phyloP scores from a whole-genome alignment of 1,284 basidiomycete genomes.

The Naganishia liquefaciens region DNA sequence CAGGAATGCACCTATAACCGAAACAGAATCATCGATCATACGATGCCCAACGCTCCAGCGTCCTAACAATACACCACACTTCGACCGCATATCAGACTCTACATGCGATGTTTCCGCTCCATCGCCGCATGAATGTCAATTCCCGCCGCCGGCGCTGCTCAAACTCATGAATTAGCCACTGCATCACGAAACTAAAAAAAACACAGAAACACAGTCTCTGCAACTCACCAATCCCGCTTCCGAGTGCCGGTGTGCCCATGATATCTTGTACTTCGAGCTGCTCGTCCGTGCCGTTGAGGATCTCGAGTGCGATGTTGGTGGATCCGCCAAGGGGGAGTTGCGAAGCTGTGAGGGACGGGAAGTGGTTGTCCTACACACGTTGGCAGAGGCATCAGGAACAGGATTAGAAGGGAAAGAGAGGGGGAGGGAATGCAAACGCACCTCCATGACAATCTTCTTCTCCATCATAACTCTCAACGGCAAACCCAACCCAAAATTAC shows the following conservation, averaged over 20 bases:
- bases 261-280: conserved; percentile 71
- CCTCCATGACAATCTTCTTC: conserved; percentile 76
- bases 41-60: too few species aligned
- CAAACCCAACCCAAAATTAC: conserved; percentile 81
- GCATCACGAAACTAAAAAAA: conserved; percentile 2
- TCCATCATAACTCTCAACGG: conserved; percentile 93
- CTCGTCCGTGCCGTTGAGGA: conserved; percentile 87
- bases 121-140: conserved; percentile 68
- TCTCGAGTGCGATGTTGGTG: conserved; percentile 81
- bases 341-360: conserved; percentile 40
- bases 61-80: too few species aligned
- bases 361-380: conserved; percentile 28
- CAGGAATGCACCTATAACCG: too few species aligned
- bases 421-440: conserved; percentile 53
- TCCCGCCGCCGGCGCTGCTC: conserved; percentile 38
- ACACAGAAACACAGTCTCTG: conserved; percentile 9
- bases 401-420: conserved; percentile 33
- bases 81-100: not conserved
- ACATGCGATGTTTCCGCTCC: conserved; percentile 67
- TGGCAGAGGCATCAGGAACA: not conserved
- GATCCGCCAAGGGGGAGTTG: conserved; percentile 50
- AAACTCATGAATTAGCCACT: not conserved
- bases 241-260: conserved; percentile 54
- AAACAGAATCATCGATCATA: not conserved
- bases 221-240: conserved; percentile 12